Base-by-base conservation (phyloP, 352 stramenopile species). In the Pythium sukuiense region DNA sequence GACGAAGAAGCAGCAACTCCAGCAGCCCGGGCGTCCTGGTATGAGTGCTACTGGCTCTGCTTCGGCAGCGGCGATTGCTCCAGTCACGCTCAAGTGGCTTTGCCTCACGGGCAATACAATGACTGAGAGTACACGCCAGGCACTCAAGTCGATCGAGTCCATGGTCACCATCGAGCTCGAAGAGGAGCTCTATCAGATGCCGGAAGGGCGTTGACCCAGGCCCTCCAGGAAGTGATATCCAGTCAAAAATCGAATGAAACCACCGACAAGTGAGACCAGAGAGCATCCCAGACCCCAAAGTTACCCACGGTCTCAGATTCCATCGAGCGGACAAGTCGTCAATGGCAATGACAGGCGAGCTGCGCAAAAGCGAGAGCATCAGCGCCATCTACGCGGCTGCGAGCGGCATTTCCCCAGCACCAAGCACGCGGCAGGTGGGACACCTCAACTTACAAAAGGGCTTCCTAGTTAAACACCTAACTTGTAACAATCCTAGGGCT, bases 101-200 rank as follows among this genome's bases (percentile, higher is more conserved):
- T 91, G 76, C 39, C 67, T 91, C 27, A 79, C 66, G 1, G 77
- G 75, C 16, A 91, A 91, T 52, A 73, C 62, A 11, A 89, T 91
- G 80, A 88, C 79, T 8, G 70, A 86, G n/a, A 71, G 58, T 24
- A 91, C 80, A 12, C 71, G 69, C 27, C 58, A 53, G 2, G 62
- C 57, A 18, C 78, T 81, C n/a, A 50, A 70, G 3, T 20, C 55
- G 27, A 63, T 91, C 6, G 61, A 64, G 0, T 63, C 70, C 6
- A 58, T 61, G 16, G 64, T 88, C 49, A 67, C 67, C 13, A 71
- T 90, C 43, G 77, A 88, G 9, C 55, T 90, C 14, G 75, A 85
- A 16, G 70, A 84, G 24, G 74, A 81, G 46, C 61, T 73, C 57
- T 71, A 74, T 27, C 65, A 50, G 55, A 46, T 59, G 32, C 52